Conservation (phyloP, 2,329 filamentous ascomycete species). For the Sordariomycetes sp. region DNA sequence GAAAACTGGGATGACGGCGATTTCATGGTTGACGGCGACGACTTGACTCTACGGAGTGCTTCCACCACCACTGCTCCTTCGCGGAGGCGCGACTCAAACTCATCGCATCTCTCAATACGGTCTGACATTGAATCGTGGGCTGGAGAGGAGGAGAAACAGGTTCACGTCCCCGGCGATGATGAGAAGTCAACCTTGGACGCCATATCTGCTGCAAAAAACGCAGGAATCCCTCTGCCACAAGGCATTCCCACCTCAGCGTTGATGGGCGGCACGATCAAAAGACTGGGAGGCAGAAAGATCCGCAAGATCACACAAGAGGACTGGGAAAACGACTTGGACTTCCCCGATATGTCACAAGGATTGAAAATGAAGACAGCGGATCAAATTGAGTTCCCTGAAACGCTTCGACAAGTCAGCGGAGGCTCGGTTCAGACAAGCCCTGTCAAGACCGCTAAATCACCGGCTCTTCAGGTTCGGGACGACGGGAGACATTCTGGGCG, state of each 20-base stretch:
- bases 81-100: conserved; percentile 65
- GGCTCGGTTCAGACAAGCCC: conserved; percentile 45
- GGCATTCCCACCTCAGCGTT: conserved; percentile 85
- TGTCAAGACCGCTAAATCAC: conserved; percentile 20
- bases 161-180: conserved; percentile 77
- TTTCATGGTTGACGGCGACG: conserved; percentile 60
- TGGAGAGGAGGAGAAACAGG: conserved; percentile 81
- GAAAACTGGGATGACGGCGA: conserved; percentile 77
- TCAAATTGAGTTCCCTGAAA: conserved; percentile 55
- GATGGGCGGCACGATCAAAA: conserved; percentile 86
- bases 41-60: conserved; percentile 48
- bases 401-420: conserved; percentile 56
- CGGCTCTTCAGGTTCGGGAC: conserved; percentile 12
- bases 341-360: conserved; percentile 49
- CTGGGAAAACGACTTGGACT: conserved; percentile 70
- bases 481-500: conserved; percentile 18
- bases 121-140: conserved; percentile 71
- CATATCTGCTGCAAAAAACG: conserved; percentile 76
- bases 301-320: conserved; percentile 69
- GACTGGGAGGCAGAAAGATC: conserved; percentile 67
- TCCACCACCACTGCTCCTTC: conserved; percentile 26
- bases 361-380: conserved; percentile 59
- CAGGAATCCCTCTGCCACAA: conserved; percentile 82
- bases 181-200: conserved; percentile 76
- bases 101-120: conserved; percentile 71